Conservation (phyloP, 2,329 filamentous ascomycete species). For the Phoma herbarum region DNA sequence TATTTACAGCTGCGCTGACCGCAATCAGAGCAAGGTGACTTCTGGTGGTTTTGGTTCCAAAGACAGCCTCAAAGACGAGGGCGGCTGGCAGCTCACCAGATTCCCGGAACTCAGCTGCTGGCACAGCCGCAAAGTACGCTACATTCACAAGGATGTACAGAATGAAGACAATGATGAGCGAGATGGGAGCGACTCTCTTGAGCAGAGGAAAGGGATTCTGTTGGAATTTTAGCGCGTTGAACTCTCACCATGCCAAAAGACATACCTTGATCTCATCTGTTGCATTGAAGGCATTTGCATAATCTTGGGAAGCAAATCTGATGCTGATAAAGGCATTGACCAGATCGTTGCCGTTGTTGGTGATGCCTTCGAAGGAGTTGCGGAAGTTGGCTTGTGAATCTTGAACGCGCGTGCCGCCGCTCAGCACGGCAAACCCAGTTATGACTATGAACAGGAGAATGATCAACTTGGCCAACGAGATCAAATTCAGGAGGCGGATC, state of each 20-base stretch:
- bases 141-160: neutral
- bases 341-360: neutral
- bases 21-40: neutral
- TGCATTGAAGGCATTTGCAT: neutral
- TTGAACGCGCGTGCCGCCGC: neutral
- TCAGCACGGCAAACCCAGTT: neutral
- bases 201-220: neutral
- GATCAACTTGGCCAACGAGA: neutral
- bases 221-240: neutral
- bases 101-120: neutral
- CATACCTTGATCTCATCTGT: neutral
- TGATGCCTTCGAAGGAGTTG: neutral
- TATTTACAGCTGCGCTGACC: conserved; percentile 19
- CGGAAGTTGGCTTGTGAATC: neutral
- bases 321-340: neutral
- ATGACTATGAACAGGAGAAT: neutral
- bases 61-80: conserved; percentile 63
- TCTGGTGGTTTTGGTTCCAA: neutral
- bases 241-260: neutral
- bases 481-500: neutral
- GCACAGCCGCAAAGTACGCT: neutral
- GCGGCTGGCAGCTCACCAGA: conserved; percentile 57
- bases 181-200: neutral
- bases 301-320: neutral
- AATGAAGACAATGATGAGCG: neutral